Evolutionary conservation across 2,329 filamentous ascomycete genomes (phyloP), one percentile per base, ranked within the genome.

Genomic region (Trichoderma arundinaceum): DNA sequence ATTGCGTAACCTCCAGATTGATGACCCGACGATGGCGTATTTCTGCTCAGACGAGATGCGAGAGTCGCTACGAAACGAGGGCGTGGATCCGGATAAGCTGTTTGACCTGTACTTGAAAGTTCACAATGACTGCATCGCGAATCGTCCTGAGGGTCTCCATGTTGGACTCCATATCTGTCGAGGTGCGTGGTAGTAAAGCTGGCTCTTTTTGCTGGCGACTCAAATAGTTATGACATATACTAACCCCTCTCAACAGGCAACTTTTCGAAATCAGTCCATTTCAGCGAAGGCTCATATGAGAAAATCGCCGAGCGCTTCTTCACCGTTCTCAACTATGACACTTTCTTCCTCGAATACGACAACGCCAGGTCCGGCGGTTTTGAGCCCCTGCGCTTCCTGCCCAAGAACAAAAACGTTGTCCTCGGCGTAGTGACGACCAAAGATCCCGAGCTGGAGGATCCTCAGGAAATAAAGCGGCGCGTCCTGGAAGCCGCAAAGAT

Each of bases 41-140:
- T 91, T 91, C 76, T 91, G 88, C 78, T 88, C 86, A 4, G 85
- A 90, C 43, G 86, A 86, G 68, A 90, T 90, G 86, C 78, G 88
- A 15, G 78, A 81, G 64, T 86, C 86, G 33, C 86, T 81, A 65
- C 72, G 82, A 78, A 80, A 84, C 64, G 82, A 83, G 22, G 89
- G 90, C 69, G 79, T 83, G 49, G 82, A 87, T 17, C 82, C 88
- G 12, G 87, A 90, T 43, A 84, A 86, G 68, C 84, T 91, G 69
- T 84, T 92, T 58, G 86, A 90, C 70, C 82, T 85, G 38, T 92
- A 92, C 74, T 85, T 92, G 75, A 84, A 86, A 74, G 85, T 90
- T 71, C 91, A 92, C 81, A 92, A 92, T 73, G 87, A 90, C 74
- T 88, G 86, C 74, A 83, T 91, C 71, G 78, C 81, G 33, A 81